Percentiles rank a stretch among this genome's conserved stretches.
phyloP scores from a whole-genome alignment of 2,329 filamentous ascomycete genomes.

The Aureobasidium mangrovei region DNA sequence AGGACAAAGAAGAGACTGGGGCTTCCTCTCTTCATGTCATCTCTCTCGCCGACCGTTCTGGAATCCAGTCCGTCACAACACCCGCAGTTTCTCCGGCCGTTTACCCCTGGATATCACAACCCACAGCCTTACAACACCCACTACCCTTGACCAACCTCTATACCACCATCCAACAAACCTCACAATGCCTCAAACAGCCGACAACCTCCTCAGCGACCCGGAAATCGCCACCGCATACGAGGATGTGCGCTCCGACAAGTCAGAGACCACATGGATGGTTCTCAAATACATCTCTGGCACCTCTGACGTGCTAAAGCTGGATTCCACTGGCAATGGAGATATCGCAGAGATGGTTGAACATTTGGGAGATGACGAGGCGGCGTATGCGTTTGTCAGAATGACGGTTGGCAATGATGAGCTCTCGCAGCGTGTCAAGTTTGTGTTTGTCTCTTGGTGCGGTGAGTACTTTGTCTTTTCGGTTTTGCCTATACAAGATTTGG shows the following conservation, averaged over 20 bases:
- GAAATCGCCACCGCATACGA: slow-evolving; percentile 11
- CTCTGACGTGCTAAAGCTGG: slow-evolving; percentile 9
- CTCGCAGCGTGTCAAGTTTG: slow-evolving; percentile 2
- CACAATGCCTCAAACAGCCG: slow-evolving; percentile 8
- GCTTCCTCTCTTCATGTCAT: too few relatives aligned
- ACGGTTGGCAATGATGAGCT: slow-evolving; percentile 9
- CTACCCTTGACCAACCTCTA: too few relatives aligned
- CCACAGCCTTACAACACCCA: too few relatives aligned
- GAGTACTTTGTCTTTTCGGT: not conserved
- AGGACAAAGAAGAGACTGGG: too few relatives aligned
- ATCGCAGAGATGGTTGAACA: not conserved
- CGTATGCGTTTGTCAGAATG: slow-evolving; percentile 9
- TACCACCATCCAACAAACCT: not conserved
- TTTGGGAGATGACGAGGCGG: slow-evolving; percentile 8
- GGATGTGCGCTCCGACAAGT: slow-evolving; percentile 8
- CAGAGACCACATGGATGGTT: slow-evolving; percentile 11
- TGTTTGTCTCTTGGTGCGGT: slow-evolving; percentile 12
- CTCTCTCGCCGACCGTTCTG: too few relatives aligned
- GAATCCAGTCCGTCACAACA: too few relatives aligned
- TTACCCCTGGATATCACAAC: too few relatives aligned
- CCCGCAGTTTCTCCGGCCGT: too few relatives aligned
- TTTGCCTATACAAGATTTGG: not conserved
- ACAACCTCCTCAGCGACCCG: slow-evolving; percentile 12
- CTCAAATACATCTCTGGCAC: slow-evolving; percentile 11
- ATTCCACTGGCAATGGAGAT: slow-evolving; percentile 1